Conservation (phyloP, 2,329 filamentous ascomycete genomes). For the Ilyonectria sp. region DNA sequence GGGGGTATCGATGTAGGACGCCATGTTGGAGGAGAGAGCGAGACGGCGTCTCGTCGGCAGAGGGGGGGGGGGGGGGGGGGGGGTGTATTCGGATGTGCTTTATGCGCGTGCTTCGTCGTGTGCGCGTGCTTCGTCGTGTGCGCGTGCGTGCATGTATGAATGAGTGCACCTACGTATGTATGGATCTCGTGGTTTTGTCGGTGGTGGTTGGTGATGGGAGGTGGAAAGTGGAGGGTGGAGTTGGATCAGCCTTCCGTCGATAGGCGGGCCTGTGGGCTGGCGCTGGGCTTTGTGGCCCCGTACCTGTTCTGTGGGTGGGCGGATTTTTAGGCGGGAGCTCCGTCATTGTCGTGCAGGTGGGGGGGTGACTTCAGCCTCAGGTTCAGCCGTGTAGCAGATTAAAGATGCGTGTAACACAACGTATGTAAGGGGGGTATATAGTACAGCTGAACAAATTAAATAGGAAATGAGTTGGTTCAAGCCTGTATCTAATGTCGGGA, state of each 20-base stretch:
- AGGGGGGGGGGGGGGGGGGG: neutral
- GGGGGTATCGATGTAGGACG: slow-evolving; percentile 52
- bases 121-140: neutral
- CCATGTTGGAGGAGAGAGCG: slow-evolving; percentile 45
- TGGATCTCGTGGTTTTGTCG: slow-evolving; percentile 17
- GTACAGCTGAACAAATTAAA: too few relatives aligned
- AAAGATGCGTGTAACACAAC: too few relatives aligned
- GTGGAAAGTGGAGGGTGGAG: slow-evolving; percentile 6
- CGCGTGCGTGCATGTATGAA: neutral
- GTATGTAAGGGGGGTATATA: too few relatives aligned
- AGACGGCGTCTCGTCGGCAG: slow-evolving; percentile 1
- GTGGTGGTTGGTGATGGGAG: slow-evolving; percentile 9
- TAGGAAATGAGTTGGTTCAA: too few relatives aligned
- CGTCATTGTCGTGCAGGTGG: too few relatives aligned
- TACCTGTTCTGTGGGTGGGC: too few relatives aligned
- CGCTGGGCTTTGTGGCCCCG: neutral
- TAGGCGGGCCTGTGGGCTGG: neutral
- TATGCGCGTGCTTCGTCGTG: neutral
- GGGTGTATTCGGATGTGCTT: neutral
- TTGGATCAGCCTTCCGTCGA: neutral
- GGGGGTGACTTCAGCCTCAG: too few relatives aligned
- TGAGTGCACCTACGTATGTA: slow-evolving; percentile 46
- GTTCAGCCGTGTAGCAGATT: too few relatives aligned
- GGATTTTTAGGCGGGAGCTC: too few relatives aligned
- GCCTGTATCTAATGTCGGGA: too few relatives aligned